phyloP scores from a whole-genome alignment of 805 yeast genomes.

The Candida dendrica region DNA sequence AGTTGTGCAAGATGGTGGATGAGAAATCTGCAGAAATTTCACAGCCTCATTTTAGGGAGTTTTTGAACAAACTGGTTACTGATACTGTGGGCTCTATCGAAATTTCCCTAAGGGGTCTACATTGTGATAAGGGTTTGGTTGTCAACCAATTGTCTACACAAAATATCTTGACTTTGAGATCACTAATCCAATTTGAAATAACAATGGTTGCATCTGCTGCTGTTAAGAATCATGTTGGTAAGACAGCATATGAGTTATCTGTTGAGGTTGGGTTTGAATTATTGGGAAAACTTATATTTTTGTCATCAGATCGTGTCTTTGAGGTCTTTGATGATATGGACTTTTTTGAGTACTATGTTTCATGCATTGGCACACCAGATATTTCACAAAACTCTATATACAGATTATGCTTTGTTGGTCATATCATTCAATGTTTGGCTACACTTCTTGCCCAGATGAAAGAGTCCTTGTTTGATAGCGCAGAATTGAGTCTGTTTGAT shows the following conservation, averaged over 20 bases:
- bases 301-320: constrained; percentile 28
- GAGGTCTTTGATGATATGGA: constrained; percentile 34
- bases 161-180: constrained; percentile 49
- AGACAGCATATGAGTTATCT: constrained; percentile 1
- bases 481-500: constrained; percentile 26
- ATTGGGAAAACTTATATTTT: constrained; percentile 26
- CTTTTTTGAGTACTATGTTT: constrained; percentile 46
- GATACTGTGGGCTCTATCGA: constrained; percentile 61
- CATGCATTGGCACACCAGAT: constrained; percentile 40
- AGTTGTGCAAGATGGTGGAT: constrained; percentile 4
- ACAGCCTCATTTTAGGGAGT: constrained; percentile 17
- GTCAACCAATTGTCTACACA: constrained; percentile 58
- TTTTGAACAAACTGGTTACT: constrained; percentile 31
- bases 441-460: constrained; percentile 15
- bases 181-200: constrained; percentile 30
- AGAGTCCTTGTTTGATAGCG: constrained; percentile 21
- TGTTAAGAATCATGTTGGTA: background rate
- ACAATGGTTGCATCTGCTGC: constrained; percentile 3
- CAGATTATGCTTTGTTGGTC: constrained; percentile 42
- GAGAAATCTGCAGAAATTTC: constrained; percentile 26
- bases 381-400: constrained; percentile 40
- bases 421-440: constrained; percentile 39
- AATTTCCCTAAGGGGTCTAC: constrained; percentile 49
- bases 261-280: constrained; percentile 15
- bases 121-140: constrained; percentile 33